These are phyloP conservation scores for Aquilaria agallochum DNA, from an alignment of 441 rosid genomes.

Conservation along the genomic window DNA sequence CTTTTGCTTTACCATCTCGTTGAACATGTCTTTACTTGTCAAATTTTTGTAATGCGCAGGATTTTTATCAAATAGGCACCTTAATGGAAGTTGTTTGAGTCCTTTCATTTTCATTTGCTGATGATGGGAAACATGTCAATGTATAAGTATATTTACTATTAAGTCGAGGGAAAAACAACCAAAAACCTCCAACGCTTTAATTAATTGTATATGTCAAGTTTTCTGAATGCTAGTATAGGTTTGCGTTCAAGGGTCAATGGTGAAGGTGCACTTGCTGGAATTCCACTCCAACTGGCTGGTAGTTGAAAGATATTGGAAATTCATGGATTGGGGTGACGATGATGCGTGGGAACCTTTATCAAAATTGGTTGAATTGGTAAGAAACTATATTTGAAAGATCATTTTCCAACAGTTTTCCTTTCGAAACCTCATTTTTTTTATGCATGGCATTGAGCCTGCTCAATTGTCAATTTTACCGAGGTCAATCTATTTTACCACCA, in stretches of 20 bases:
- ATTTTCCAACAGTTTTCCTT: background rate
- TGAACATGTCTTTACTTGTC: slow-evolving; percentile 14
- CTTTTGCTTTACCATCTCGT: slow-evolving; percentile 3
- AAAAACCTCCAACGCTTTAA: background rate
- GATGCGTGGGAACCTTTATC: slow-evolving; percentile 82
- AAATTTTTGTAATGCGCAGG: slow-evolving; percentile 50
- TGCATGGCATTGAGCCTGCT: background rate
- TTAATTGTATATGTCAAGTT: background rate
- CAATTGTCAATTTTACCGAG: no score
- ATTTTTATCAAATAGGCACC: slow-evolving; percentile 96
- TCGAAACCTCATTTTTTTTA: background rate
- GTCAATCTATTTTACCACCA: no score
- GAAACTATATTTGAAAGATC: background rate
- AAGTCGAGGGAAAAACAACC: background rate
- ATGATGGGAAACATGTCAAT: slow-evolving; percentile 95
- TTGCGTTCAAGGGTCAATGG: slow-evolving; percentile 99
- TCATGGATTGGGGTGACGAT: slow-evolving; percentile 94
- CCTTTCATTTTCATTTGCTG: slow-evolving; percentile 88
- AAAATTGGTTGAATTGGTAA: slow-evolving; percentile 88
- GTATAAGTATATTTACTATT: slow-evolving; percentile 25
- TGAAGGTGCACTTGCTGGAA: slow-evolving; percentile 92
- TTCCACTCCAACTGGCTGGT: slow-evolving; percentile 96
- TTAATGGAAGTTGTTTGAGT: slow-evolving; percentile 88
- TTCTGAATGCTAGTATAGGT: slow-evolving; percentile 41
- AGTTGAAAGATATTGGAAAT: slow-evolving; percentile 87